Evolutionary conservation across 164 flowering plant species (phyloP).

Genomic region (Annona cherimola): DNA sequence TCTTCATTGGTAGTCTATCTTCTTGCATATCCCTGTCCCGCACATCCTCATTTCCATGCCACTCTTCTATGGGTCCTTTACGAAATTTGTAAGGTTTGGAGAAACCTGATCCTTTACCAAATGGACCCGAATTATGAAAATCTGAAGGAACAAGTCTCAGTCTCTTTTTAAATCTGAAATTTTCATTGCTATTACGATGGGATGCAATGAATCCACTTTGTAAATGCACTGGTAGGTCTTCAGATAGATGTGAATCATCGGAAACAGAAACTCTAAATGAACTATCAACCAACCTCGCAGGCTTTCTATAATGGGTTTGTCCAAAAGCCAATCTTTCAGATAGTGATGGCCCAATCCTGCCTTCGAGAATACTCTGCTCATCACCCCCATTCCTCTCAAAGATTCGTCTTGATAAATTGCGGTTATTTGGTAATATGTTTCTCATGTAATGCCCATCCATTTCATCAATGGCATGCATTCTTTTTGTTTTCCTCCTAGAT

Average conservation of each 20-base stretch:
- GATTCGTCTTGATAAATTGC: constrained; percentile 12
- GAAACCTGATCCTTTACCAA: constrained; percentile 16
- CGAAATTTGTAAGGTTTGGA: constrained; percentile 17
- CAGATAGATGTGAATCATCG: constrained; percentile 10
- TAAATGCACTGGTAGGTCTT: constrained; percentile 4
- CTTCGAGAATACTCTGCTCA: constrained; percentile 17
- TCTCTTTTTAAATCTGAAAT: constrained; percentile 26
- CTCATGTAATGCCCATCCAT: constrained; percentile 14
- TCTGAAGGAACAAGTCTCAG: constrained; percentile 27
- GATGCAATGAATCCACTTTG: constrained; percentile 9
- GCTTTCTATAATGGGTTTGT: constrained; percentile 9
- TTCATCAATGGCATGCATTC: constrained; percentile 19
- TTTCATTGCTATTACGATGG: constrained; percentile 10
- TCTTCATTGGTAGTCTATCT: constrained; percentile 16
- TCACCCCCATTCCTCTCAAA: constrained; percentile 11
- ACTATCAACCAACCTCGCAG: constrained; percentile 8
- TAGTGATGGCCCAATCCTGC: constrained; percentile 5
- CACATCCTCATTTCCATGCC: constrained; percentile 11
- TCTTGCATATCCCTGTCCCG: constrained; percentile 17
- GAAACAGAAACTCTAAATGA: constrained; percentile 4
- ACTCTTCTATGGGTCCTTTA: constrained; percentile 13
- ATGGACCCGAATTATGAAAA: constrained; percentile 7
- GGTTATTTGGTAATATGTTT: constrained; percentile 14
- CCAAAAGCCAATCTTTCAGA: constrained; percentile 15
- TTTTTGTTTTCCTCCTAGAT: constrained; percentile 17